Evolutionary conservation across 441 rosid species (phyloP).

Genomic region (Gossypium davidsonii): DNA sequence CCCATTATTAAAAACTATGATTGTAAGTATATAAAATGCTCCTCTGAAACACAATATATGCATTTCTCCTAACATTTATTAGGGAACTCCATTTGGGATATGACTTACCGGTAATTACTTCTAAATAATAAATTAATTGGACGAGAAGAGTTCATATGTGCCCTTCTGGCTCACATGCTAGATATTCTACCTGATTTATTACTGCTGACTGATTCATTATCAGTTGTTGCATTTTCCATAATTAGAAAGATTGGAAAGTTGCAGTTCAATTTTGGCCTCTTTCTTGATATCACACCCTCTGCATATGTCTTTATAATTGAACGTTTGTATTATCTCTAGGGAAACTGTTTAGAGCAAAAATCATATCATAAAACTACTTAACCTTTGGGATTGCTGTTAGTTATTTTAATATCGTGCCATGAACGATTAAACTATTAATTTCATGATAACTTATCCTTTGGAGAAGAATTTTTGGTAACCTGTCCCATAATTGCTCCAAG

Average conservation of each 20-base stretch:
- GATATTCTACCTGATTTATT: not conserved
- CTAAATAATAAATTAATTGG: not conserved
- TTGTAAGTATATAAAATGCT: constrained; percentile 21
- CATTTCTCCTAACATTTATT: not conserved
- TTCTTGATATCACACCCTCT: not conserved
- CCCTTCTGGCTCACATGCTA: not conserved
- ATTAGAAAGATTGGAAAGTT: not conserved
- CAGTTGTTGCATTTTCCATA: not conserved
- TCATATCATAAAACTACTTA: not conserved
- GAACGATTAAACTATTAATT: not conserved
- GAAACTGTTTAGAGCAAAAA: not conserved
- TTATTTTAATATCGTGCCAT: not conserved
- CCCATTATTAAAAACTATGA: constrained; percentile 26
- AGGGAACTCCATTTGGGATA: not conserved
- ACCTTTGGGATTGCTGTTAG: not conserved
- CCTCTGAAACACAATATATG: not conserved
- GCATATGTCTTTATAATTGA: not conserved
- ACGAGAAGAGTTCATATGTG: not conserved
- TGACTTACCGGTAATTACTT: not conserved
- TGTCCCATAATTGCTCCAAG: not conserved
- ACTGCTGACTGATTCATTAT: not conserved
- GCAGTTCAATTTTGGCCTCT: not conserved
- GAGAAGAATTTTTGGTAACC: not conserved
- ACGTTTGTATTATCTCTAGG: not conserved
- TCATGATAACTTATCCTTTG: not conserved